Evolutionary conservation across 441 rosid species (phyloP), one percentile per base, ranked within the genome.

Genomic region (Erysimum cheiri): DNA sequence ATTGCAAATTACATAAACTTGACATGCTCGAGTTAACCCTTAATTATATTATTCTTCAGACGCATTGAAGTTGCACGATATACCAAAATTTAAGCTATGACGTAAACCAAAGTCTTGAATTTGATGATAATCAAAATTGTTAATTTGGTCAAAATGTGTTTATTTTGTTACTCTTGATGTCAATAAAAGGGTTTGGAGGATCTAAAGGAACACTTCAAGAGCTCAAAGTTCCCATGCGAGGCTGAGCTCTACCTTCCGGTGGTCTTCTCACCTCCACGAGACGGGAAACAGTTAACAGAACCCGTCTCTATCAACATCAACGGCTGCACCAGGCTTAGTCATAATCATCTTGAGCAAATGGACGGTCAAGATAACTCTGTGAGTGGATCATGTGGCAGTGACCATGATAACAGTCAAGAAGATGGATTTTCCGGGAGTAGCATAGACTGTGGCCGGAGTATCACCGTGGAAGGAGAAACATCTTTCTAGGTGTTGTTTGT

Each of bases 151-250:
- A 67, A 53, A n/a, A 44, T 74, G 53, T 54, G 32, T 69, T 46
- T 54, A 15, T 19, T 39, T 13, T 46, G 17, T 3, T 29, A 40
- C 11, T 31, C 41, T 54, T 22, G 0, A 19, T 59, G 14, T 6
- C 2, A 6, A 37, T 32, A 57, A 29, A 64, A 93, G 98, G 97
- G 98, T 26, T 80, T 88, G 80, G 91, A 88, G 72, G 83, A 93
- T 15, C 79, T 94, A 73, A 91, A 85, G 74, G 97, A 88, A 73
- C 98, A 94, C 50, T 94, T 91, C 73, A 91, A 84, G 88, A 89
- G 86, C 88, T 90, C 97, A 2, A 94, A 91, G 83, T 94, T 94
- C 77, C 97, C 97, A 5, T 71, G 87, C 50, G 96, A 90, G 80
- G 78, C 83, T 79, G 96, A 91, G 63, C 86, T 89, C 43, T 91